Evolutionary conservation across 306 rosid species (phyloP), one percentile per base, ranked within the genome.

Genomic region (Lotus japonicus): DNA sequence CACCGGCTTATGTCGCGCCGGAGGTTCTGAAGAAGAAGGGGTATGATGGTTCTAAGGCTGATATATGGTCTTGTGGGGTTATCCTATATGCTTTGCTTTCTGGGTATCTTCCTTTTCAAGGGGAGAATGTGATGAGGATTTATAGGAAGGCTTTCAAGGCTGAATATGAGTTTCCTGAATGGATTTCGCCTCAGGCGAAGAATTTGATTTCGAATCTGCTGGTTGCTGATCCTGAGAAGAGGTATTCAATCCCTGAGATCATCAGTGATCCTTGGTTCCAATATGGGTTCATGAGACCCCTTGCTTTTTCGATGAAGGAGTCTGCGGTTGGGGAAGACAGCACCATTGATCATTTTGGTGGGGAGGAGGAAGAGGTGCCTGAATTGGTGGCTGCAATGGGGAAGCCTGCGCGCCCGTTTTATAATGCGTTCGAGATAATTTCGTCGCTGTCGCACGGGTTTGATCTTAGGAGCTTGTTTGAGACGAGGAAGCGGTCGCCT

Each of bases 1-100:
- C 97, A 0, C 97, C 95, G 4, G 88, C 96, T 0, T 92, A 92
- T 6, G 92, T 89, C n/a, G 97, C 96, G 1, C 97, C 97, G 0
- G 97, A 92, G 71, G 80, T 92, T 3, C 38, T 92, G 69, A 83
- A 84, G 72, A 92, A 87, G 70, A 82, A 74, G 21, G 97, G 97
- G 0, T 92, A 92, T 6, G 90, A 87, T 23, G 97, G 97, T 12
- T 88, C 88, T 0, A 92, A 84, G 61, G 86, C 92, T 2, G 97
- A 92, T 69, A 60, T 92, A 0, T 92, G 97, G 97, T 92, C 97
- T 0, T 89, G 96, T 36, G 97, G 96, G 0, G 90, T 92, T 0
- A 76, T 92, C 18, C 82, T 92, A 12, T 92, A 70, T 16, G 95
- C 88, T 42, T 42, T 89, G 72, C 84, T 87, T 21, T 80, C 79